These are phyloP conservation scores for Aegle marmelos DNA, from an alignment of 345 rosid species.

Conservation along the genomic window DNA sequence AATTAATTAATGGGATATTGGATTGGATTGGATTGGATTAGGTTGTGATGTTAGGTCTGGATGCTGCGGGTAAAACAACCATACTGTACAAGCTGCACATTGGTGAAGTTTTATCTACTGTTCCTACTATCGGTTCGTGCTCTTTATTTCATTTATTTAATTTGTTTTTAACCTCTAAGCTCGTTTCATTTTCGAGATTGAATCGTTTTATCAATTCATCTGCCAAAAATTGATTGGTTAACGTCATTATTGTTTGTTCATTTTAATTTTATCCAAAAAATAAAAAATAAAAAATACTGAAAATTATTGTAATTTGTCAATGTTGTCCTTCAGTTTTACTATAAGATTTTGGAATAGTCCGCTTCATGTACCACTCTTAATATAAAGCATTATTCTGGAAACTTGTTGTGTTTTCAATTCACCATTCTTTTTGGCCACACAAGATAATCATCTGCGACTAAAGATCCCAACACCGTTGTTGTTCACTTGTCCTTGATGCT, in stretches of 20 bases:
- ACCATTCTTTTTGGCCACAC: background rate
- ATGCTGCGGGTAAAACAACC: slow-evolving; percentile 97
- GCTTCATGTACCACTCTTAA: no score
- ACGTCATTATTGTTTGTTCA: no score
- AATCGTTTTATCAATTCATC: background rate
- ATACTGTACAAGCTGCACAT: slow-evolving; percentile 95
- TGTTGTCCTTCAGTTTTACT: no score
- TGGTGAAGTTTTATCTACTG: slow-evolving; percentile 96
- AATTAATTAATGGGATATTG: slow-evolving; percentile 18
- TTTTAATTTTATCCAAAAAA: no score
- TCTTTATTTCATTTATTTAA: background rate
- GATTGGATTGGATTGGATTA: slow-evolving; percentile 56
- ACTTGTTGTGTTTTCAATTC: background rate
- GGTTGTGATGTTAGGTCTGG: slow-evolving; percentile 99
- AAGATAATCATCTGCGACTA: background rate
- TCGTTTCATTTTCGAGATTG: background rate
- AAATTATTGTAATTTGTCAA: no score
- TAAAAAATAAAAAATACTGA: background rate
- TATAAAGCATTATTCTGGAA: no score
- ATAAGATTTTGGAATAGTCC: no score
- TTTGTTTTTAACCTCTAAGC: background rate
- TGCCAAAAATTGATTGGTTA: background rate
- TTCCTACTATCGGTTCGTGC: slow-evolving; percentile 85
- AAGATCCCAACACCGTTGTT: background rate
- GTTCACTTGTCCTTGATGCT: background rate